Conservation (phyloP, 805 yeast genomes). For the Clavispora phyllophila region DNA sequence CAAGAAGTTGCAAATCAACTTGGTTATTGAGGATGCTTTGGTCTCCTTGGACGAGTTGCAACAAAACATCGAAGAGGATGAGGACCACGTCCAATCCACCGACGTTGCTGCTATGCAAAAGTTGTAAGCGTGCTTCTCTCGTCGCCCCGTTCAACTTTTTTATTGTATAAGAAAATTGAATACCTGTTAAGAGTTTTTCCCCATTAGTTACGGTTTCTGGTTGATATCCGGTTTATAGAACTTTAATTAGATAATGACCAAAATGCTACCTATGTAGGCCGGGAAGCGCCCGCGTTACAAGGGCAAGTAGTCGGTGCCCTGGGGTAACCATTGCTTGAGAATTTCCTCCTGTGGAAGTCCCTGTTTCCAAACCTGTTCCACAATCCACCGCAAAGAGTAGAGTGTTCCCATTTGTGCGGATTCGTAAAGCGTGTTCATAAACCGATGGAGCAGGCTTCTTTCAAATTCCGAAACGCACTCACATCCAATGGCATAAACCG, state of each 20-base stretch:
- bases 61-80: constrained; percentile 76
- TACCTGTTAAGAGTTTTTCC: neutral
- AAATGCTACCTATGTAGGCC: neutral
- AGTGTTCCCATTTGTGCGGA: constrained; percentile 55
- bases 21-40: constrained; percentile 95
- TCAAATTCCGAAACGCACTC: constrained; percentile 34
- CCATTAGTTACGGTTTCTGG: constrained; percentile 2
- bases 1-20: constrained; percentile 97
- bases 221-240: neutral
- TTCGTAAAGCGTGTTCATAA: constrained; percentile 39
- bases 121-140: constrained; percentile 50
- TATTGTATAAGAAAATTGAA: constrained; percentile 19
- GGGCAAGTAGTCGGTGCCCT: constrained; percentile 49
- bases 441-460: constrained; percentile 21
- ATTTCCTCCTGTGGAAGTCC: constrained; percentile 41
- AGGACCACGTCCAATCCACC: constrained; percentile 99
- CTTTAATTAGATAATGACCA: neutral
- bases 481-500: constrained; percentile 47
- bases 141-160: constrained; percentile 9
- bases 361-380: constrained; percentile 43
- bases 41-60: constrained; percentile 91
- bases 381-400: constrained; percentile 37
- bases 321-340: constrained; percentile 43
- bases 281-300: constrained; percentile 10
- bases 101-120: constrained; percentile 98